Evolutionary conservation across 176 grass and related monocot species (phyloP).

Genomic region (Phoenix dactylifera): DNA sequence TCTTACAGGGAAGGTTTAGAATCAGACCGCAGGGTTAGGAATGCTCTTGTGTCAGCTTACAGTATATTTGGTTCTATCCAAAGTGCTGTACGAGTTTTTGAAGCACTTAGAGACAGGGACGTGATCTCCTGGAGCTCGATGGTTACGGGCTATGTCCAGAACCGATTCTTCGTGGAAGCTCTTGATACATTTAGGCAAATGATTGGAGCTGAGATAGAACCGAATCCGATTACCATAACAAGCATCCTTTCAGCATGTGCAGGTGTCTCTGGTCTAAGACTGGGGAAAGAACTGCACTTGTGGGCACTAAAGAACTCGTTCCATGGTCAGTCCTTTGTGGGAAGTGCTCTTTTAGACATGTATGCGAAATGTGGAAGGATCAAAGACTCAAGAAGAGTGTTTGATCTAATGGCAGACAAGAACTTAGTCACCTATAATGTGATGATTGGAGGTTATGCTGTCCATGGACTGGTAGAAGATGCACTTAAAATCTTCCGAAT

Average conservation of each 20-base stretch:
- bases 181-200: conserved; percentile 13
- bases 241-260: conserved; percentile 26
- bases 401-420: conserved; percentile 19
- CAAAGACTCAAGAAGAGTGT: conserved; percentile 7
- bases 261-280: conserved; percentile 13
- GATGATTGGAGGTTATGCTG: conserved; percentile 23
- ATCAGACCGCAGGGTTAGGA: conserved; percentile 8
- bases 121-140: conserved; percentile 29
- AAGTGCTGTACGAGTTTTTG: conserved; percentile 7
- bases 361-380: conserved; percentile 22
- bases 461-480: conserved; percentile 16
- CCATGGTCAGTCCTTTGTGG: conserved; percentile 12
- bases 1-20: conserved; percentile 12
- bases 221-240: conserved; percentile 18
- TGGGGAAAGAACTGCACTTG: conserved; percentile 21
- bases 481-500: conserved; percentile 10
- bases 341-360: conserved; percentile 20
- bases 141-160: conserved; percentile 20
- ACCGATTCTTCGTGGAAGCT: conserved; percentile 9
- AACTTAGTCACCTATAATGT: conserved; percentile 23
- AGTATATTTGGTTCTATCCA: conserved; percentile 11
- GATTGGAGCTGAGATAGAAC: conserved; percentile 1
- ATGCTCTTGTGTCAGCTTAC: conserved; percentile 23
- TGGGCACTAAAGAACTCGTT: conserved; percentile 23
- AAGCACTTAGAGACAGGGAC: conserved; percentile 5